Evolutionary conservation across 371 early-diverging fungal genomes (phyloP), one percentile per base, ranked within the genome.

Genomic region (Entomophthora muscae): DNA sequence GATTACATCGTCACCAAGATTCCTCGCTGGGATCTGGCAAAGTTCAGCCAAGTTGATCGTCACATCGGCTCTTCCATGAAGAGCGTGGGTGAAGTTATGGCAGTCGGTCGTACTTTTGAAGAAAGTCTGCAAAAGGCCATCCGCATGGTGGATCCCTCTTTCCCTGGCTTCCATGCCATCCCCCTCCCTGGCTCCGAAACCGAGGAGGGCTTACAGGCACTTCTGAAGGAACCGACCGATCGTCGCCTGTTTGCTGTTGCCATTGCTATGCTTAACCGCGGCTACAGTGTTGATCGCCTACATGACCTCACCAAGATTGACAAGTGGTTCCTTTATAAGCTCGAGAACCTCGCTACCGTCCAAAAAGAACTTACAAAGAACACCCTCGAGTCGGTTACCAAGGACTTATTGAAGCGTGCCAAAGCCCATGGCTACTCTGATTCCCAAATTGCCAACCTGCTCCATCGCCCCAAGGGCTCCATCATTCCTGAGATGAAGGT

Each of bases 11-110:
- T 95, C 56, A 88, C 88, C 69, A 95, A 95, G 80, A 94, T 95
- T 65, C 96, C 96, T 57, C 80, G 94, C 67, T 95, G 96, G 96
- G 96, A 95, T 76, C 74, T 95, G 71, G 87, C 83, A 65, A 95
- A 95, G 83, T 95, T 95, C 72, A 81, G 78, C 70, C 84, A 88
- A 66, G 96, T 95, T 64, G 81, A 83, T 74, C 88, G 81, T 66
- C 84, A 88, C 56, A 81, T 95, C 61, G 80, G 85, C 42, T 88
- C 89, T 1, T 81, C 89, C 1, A 95, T 95, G 96, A 95, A 94
- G 76, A 81, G 82, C 54, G 96, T 95, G 12, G 95, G 96, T 67
- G 96, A 95, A 73, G 95, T 94, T 27, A 95, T 94, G 96, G 85
- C 90, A 12, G 85, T 95, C 55, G 96, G 96, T 29, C 77, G 94